Conservation (phyloP, 1,284 basidiomycete species). For the Apiotrichum porosum region DNA sequence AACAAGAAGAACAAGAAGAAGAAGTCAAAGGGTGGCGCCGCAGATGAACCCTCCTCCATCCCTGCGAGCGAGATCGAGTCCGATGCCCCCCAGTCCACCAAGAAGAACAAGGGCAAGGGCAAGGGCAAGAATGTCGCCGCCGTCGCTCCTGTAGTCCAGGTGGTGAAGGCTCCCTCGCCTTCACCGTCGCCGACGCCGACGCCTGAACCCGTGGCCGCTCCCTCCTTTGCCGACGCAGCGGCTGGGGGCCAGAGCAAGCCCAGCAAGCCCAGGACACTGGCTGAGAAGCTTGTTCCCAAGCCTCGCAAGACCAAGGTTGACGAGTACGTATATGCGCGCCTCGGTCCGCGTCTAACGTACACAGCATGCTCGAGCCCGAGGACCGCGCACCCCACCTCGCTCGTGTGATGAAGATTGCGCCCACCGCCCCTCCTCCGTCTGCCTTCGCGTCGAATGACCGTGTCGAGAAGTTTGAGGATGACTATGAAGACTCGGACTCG, state of each 20-base stretch:
- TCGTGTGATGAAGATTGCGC: constrained; percentile 38
- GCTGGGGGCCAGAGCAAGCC: neutral
- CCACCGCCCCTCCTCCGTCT: neutral
- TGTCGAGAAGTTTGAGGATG: constrained; percentile 20
- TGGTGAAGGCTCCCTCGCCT: neutral
- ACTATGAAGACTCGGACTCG: constrained; percentile 20
- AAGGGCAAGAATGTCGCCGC: constrained; percentile 4
- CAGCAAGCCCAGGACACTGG: constrained; percentile 36
- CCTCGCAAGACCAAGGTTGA: constrained; percentile 43
- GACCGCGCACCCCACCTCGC: constrained; percentile 37
- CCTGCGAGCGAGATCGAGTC: constrained; percentile 2
- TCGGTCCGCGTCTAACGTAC: neutral
- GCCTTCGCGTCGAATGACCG: neutral
- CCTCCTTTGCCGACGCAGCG: constrained; percentile 13
- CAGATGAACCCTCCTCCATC: neutral
- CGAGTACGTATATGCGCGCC: constrained; percentile 37
- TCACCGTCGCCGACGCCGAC: neutral
- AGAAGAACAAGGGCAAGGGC: constrained; percentile 9
- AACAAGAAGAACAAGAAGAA: constrained; percentile 34
- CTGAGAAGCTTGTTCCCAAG: constrained; percentile 42
- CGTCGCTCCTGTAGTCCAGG: too few species aligned
- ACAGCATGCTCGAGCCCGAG: constrained; percentile 44
- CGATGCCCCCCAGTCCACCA: constrained; percentile 1
- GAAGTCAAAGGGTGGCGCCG: constrained; percentile 15
- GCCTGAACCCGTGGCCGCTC: neutral